Conservation (phyloP, 2,329 filamentous ascomycete species). For the Alternaria solani region DNA sequence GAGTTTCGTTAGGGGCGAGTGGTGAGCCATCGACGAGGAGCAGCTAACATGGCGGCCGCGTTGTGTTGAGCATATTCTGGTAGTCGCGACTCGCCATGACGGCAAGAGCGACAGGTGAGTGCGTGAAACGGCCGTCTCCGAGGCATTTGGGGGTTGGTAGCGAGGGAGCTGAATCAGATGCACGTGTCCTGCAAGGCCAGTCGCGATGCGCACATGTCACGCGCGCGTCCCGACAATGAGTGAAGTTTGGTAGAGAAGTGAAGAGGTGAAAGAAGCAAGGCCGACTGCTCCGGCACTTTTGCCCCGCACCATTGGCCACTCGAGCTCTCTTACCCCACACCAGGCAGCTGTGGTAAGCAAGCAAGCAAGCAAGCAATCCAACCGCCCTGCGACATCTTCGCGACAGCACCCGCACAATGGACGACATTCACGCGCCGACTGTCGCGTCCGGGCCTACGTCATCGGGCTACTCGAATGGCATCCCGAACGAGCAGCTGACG, state of each 20-base stretch:
- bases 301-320: constrained; percentile 21
- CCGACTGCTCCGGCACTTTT: constrained; percentile 9
- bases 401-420: constrained; percentile 57
- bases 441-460: constrained; percentile 79
- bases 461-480: constrained; percentile 67
- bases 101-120: constrained; percentile 9
- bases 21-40: constrained; percentile 7
- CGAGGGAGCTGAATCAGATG: background rate
- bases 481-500: constrained; percentile 68
- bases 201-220: background rate
- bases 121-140: background rate
- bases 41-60: constrained; percentile 16
- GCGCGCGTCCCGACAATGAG: background rate
- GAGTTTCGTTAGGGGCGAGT: constrained; percentile 5
- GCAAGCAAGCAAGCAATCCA: background rate
- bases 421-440: constrained; percentile 73
- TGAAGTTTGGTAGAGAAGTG: background rate
- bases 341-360: too few species aligned
- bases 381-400: background rate
- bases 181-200: background rate
- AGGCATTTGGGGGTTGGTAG: background rate
- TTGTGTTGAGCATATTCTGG: constrained; percentile 13
- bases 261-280: background rate
- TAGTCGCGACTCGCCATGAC: constrained; percentile 20
- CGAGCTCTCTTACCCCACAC: constrained; percentile 12